Conservation (phyloP, 306 rosid species). For the Prunus salicina region DNA sequence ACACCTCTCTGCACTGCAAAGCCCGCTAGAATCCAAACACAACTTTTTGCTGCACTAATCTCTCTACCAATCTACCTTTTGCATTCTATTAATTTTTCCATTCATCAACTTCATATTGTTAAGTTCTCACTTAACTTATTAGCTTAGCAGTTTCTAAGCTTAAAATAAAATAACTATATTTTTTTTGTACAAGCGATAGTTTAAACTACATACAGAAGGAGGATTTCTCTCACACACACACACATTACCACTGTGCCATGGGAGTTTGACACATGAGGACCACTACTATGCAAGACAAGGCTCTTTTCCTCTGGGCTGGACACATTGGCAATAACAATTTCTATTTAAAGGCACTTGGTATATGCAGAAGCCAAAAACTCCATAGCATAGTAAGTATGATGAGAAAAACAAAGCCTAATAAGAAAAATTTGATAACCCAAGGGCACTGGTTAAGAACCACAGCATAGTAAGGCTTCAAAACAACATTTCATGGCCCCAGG, state of each 20-base stretch:
- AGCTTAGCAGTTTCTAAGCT: neutral
- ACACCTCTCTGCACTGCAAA: neutral
- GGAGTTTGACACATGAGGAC: too few relatives aligned
- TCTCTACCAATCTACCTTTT: neutral
- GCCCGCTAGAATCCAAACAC: constrained; percentile 8
- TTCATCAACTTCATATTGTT: neutral
- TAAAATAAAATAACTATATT: neutral
- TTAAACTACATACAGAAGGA: too few relatives aligned
- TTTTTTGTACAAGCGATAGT: too few relatives aligned
- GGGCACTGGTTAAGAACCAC: neutral
- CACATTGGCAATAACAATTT: neutral
- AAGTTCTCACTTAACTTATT: neutral
- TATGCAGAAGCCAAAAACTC: neutral
- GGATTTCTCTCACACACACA: too few relatives aligned
- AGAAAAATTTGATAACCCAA: neutral
- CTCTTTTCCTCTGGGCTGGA: too few relatives aligned
- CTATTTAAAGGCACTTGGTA: neutral
- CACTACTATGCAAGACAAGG: too few relatives aligned
- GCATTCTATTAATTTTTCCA: too few relatives aligned
- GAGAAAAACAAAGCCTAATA: neutral
- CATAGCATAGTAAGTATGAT: neutral
- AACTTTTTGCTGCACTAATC: neutral
- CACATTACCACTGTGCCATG: too few relatives aligned
- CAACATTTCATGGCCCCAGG: neutral
- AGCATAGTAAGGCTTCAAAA: neutral